Base-by-base conservation (phyloP, 805 yeast species). In the Maudiozyma bulderi region DNA sequence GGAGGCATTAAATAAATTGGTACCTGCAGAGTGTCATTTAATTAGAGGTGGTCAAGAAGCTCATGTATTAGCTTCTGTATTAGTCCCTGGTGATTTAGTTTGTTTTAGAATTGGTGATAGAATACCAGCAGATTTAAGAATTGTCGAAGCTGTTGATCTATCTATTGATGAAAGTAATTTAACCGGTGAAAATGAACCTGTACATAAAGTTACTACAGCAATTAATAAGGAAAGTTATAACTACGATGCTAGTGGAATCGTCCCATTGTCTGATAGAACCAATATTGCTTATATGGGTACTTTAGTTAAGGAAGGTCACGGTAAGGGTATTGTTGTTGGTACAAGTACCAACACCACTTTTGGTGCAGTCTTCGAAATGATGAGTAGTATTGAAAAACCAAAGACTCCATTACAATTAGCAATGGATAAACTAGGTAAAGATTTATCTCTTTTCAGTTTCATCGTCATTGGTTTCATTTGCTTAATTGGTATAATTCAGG, bases 241-340 rank as follows among this genome's bases (percentile, higher is more conserved):
- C 13, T 62, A 62, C 39, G 59, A 61, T 29, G 61, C 65, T 8
- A 57, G 55, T 42, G 51, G 64, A 3, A 66, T 71, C 9, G 69
- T 80, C 13, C 79, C 87, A 14, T 73, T 85, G 44, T 78, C 82
- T 49, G 85, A 83, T 49, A 81, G 97, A 61, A 69, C 71, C 15
- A 81, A 82, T 50, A 85, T 89, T 53, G 98, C 95, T 1, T 91
- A 79, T 64, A 93, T 93, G 99, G 99, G 99, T 47, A 93, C 99
- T 2, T 73, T 93, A 57, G 98, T 93, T 6, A 81, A 96, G 58
- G 95, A 88, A 63, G 99, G 99, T 31, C 90, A 86, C 58, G 99
- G 98, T 15, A 61, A 84, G 1, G 99, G 99, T 53, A 75, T 93
- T 40, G 99, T 93, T 13, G 78, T 93, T 34, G 96, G 91, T 10